phyloP scores from a whole-genome alignment of 306 rosid genomes.

The Cicer judaicum region DNA sequence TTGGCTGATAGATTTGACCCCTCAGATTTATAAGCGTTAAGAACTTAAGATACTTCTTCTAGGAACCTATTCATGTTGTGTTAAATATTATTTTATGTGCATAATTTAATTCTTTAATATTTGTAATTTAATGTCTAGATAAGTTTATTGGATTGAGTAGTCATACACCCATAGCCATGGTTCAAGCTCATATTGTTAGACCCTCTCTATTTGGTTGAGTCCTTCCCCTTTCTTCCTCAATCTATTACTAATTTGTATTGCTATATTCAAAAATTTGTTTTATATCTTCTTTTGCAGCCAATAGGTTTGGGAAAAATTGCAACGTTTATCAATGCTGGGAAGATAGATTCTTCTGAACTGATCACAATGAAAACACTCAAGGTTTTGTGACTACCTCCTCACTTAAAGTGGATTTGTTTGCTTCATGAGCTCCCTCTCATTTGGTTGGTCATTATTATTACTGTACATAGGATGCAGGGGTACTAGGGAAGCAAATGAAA shows the following conservation, averaged over 20 bases:
- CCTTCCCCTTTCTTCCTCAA: not conserved
- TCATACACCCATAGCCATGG: constrained; percentile 4
- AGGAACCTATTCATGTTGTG: constrained; percentile 6
- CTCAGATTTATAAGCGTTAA: not conserved
- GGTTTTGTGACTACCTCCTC: constrained; percentile 55
- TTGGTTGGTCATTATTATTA: constrained; percentile 43
- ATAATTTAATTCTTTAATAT: not conserved
- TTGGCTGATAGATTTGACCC: constrained; percentile 16
- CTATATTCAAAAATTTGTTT: constrained; percentile 3
- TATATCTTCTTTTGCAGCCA: constrained; percentile 62
- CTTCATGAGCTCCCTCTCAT: constrained; percentile 40
- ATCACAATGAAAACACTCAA: constrained; percentile 94
- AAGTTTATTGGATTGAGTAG: not conserved
- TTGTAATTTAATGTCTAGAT: constrained; percentile 22
- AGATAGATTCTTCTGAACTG: constrained; percentile 89
- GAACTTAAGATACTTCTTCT: not conserved
- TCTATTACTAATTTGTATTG: not conserved
- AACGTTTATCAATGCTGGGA: constrained; percentile 79
- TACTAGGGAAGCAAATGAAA: constrained; percentile 86
- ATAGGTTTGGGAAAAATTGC: constrained; percentile 92
- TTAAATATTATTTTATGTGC: constrained; percentile 10
- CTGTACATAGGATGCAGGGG: constrained; percentile 82
- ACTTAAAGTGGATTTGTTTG: constrained; percentile 39
- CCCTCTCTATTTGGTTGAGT: not conserved
- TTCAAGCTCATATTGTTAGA: constrained; percentile 18